Conservation (phyloP, 2,329 filamentous ascomycete genomes). For the Bipolaris victoriae region DNA sequence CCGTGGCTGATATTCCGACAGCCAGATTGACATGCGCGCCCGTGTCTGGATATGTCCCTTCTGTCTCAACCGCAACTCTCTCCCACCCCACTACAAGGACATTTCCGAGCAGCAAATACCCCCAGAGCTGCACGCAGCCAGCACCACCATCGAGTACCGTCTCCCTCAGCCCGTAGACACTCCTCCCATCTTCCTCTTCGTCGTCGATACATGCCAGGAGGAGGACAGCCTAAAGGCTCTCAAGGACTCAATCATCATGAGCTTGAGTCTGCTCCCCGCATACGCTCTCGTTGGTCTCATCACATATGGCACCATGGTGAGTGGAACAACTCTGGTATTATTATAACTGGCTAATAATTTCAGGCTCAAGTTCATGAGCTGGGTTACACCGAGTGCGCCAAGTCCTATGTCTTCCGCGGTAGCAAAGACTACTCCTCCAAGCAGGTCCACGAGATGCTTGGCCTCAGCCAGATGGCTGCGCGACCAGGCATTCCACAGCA, state of each 20-base stretch:
- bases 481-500: constrained; percentile 73
- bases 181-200: constrained; percentile 84
- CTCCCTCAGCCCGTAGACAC: constrained; percentile 82
- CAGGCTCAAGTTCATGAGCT: constrained; percentile 96
- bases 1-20: constrained; percentile 46
- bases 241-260: constrained; percentile 87
- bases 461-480: constrained; percentile 72
- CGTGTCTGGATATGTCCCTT: constrained; percentile 90
- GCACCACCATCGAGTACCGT: constrained; percentile 89
- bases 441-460: constrained; percentile 99
- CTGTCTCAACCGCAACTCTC: constrained; percentile 80
- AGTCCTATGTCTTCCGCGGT: constrained; percentile 97
- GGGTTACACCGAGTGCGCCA: constrained; percentile 96
- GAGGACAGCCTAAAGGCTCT: constrained; percentile 82
- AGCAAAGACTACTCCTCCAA: constrained; percentile 98
- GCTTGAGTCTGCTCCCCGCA: constrained; percentile 79
- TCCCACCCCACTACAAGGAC: constrained; percentile 88
- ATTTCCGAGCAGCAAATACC: constrained; percentile 83
- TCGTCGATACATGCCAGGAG: constrained; percentile 87
- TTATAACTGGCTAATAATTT: constrained; percentile 21
- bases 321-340: neutral
- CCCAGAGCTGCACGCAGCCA: constrained; percentile 79
- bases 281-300: constrained; percentile 83
- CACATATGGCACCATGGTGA: constrained; percentile 91
- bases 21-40: constrained; percentile 82